Evolutionary conservation across 2,329 filamentous ascomycete species (phyloP), one percentile per base, ranked within the genome.

Genomic region (Drechmeria coniospora): DNA sequence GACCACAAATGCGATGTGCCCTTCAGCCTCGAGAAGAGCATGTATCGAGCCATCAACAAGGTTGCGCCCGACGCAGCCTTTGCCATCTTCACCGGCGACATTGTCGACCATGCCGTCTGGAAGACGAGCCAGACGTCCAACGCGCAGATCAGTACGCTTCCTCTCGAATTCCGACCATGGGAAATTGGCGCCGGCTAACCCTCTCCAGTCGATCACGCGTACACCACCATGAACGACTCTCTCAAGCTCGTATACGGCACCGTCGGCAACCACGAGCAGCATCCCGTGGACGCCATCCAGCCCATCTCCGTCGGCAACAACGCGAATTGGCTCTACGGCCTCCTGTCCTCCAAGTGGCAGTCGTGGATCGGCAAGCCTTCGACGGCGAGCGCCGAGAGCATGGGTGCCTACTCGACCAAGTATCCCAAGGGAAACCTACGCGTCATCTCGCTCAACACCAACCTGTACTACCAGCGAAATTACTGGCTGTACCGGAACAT

Each of bases 391-490:
- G 50, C 54, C 6, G 41, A 45, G 21, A 37, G 53, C 21, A 56
- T 59, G 15, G 66, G 63, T 14, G 57, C 53, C 11, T 71, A 69
- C 43, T 63, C 65, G 4, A 51, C 54, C 6, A 46, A 51, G 26
- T 49, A 59, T 21, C 48, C 56, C 3, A 37, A 42, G 15, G 53
- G 51, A 9, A 63, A 65, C 32, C 49, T 73, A 15, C 57, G 65
- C n/a, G 49, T 74, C 38, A 69, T 73, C 42, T 68, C 65, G 4
- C 50, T 72, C 37, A 71, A 67, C 49, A 70, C 63, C 15, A 68
- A 71, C 40, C 43, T 71, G 32, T 70, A 63, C 47, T 72, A 73
- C 45, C 57, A 53, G 12, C 47, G 59, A 32, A 73, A 74, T 47
- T 66, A 62, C 42, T 68, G 60, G 51, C 41, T 65, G 20, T 72